Conservation (phyloP, 331 rosid genomes). For the Cydonia oblonga region DNA sequence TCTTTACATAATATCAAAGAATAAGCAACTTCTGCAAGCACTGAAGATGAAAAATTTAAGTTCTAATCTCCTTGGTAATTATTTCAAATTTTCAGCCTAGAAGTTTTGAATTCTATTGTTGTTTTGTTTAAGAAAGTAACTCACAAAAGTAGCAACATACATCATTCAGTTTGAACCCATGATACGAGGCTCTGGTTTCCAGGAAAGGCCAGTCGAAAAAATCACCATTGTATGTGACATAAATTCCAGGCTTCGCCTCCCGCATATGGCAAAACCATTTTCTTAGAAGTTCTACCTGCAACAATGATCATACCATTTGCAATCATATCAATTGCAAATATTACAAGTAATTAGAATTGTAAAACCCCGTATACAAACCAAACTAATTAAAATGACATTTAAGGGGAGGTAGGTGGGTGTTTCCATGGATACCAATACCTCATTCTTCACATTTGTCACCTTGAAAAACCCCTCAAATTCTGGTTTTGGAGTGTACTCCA, state of each 20-base stretch:
- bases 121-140: background rate
- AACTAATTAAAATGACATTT: background rate
- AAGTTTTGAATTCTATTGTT: background rate
- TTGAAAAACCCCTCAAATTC: conserved; percentile 84
- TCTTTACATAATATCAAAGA: background rate
- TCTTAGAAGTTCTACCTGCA: conserved; percentile 82
- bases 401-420: background rate
- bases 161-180: conserved; percentile 77
- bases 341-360: background rate
- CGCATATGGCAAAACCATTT: conserved; percentile 93
- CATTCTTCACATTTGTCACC: conserved; percentile 83
- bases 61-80: background rate
- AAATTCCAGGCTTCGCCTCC: conserved; percentile 92
- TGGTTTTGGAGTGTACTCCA: conserved; percentile 94
- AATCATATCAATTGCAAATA: background rate
- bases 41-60: background rate
- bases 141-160: conserved; percentile 33
- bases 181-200: conserved; percentile 78
- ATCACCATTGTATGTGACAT: conserved; percentile 92
- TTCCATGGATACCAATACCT: conserved; percentile 40
- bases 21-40: background rate
- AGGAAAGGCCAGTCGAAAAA: conserved; percentile 95
- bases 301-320: background rate
- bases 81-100: conserved; percentile 8
- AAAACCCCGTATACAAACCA: conserved; percentile 10